Evolutionary conservation across 2,329 filamentous ascomycete genomes (phyloP).

Genomic region (Monilinia laxa): DNA sequence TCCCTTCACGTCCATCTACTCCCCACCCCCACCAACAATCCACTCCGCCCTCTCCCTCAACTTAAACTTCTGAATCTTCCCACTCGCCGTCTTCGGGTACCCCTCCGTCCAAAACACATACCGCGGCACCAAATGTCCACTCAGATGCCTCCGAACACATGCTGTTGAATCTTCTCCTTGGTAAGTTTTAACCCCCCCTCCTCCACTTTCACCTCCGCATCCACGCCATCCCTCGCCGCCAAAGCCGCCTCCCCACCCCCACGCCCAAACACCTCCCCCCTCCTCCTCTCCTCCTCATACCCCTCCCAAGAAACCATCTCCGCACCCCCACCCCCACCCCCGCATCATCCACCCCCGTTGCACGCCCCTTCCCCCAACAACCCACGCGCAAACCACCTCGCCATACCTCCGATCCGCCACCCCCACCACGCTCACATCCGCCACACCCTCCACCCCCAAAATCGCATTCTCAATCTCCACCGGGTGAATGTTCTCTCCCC

Average conservation of each 20-base stretch:
- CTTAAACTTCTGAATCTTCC: constrained; percentile 96
- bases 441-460: constrained; percentile 66
- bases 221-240: no score
- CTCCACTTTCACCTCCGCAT: constrained; percentile 26
- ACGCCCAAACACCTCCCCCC: background rate
- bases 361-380: constrained; percentile 53
- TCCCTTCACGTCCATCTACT: background rate
- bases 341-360: constrained; percentile 33
- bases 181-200: constrained; percentile 44
- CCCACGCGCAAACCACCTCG: constrained; percentile 82
- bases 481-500: constrained; percentile 94
- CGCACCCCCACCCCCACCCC: constrained; percentile 29
- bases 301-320: background rate
- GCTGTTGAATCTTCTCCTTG: constrained; percentile 62
- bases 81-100: constrained; percentile 94
- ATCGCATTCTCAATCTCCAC: constrained; percentile 89
- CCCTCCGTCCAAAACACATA: constrained; percentile 82
- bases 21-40: background rate
- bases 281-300: background rate
- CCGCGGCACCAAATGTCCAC: constrained; percentile 78
- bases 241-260: background rate
- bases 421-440: constrained; percentile 80
- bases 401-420: constrained; percentile 80
- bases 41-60: constrained; percentile 55
- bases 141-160: constrained; percentile 74